Base-by-base conservation (phyloP, 306 rosid species). In the Fragaria nilgerrensis region DNA sequence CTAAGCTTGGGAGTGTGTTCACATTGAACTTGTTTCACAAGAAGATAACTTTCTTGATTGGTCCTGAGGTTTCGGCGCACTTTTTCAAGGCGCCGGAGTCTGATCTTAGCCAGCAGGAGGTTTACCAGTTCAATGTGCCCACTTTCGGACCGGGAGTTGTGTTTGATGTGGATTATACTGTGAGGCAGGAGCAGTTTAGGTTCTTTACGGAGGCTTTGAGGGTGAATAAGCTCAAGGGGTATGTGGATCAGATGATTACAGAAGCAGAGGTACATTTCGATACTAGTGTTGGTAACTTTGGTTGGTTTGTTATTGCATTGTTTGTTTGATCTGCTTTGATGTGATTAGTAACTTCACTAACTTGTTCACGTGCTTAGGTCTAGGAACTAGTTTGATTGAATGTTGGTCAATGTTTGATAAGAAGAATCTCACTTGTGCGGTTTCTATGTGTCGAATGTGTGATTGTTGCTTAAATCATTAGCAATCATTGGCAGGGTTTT, bases 81-180 rank as follows among this genome's bases (percentile, higher is more conserved):
- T 95, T 95, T 75, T 92, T 95, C 56, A 95, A 95, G 78, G 98
- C 98, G 5, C 47, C 93, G 0, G 98, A 92, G 83, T 66, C 91
- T 56, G 97, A 95, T 79, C 93, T 92, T 32, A 95, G 97, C 81
- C 99, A 95, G 81, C 98, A 95, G 75, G 97, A 90, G 83, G 97
- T 95, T 47, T 92, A 90, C 67, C 96, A 86, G 86, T 95, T 95
- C 89, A 95, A 95, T 83, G 97, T 95, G 44, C 97, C 98, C 0
- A 95, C 97, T 71, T 95, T 92, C 29, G 98, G 98, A 5, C 97
- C 97, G 14, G 97, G 97, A 2, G 98, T 95, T 25, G 98, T 90
- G 13, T 95, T 95, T 55, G 98, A 95, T 77, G 97, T 95, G 75
- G 98, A 95, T 77, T 95, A 95, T 71, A 86, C 97, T 0, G 80